Evolutionary conservation across 768 basidiomycete species (phyloP).

Genomic region (Polyporus arcularius): DNA sequence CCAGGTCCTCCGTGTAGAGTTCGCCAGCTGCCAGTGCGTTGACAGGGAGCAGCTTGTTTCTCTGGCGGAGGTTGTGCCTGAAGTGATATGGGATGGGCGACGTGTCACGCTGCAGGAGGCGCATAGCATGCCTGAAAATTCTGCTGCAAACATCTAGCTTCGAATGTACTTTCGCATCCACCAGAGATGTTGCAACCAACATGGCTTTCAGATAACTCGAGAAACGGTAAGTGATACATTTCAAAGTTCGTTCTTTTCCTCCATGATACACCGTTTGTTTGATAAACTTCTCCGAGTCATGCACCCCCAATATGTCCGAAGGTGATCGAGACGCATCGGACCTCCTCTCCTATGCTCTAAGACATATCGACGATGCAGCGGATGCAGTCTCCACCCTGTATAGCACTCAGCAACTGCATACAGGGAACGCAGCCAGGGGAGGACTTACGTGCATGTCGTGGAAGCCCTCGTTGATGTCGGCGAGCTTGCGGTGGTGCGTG

Average conservation of each 20-base stretch:
- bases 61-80: neutral
- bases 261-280: constrained; percentile 1
- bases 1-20: neutral
- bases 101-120: neutral
- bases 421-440: neutral
- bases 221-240: neutral
- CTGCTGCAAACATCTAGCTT: no score
- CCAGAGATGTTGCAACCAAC: no score
- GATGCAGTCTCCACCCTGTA: constrained; percentile 82
- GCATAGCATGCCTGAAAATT: no score
- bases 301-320: neutral
- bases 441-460: constrained; percentile 92
- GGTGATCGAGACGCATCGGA: no score
- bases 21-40: neutral
- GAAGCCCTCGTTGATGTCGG: constrained; percentile 86
- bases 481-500: constrained; percentile 77
- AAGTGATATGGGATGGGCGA: neutral
- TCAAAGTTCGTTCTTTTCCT: neutral
- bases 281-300: neutral
- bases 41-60: neutral
- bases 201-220: no score
- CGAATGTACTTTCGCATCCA: no score
- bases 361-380: constrained; percentile 93
- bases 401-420: constrained; percentile 3
- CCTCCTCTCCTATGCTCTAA: neutral